Evolutionary conservation across 306 rosid genomes (phyloP).

Genomic region (Sindora glabra): DNA sequence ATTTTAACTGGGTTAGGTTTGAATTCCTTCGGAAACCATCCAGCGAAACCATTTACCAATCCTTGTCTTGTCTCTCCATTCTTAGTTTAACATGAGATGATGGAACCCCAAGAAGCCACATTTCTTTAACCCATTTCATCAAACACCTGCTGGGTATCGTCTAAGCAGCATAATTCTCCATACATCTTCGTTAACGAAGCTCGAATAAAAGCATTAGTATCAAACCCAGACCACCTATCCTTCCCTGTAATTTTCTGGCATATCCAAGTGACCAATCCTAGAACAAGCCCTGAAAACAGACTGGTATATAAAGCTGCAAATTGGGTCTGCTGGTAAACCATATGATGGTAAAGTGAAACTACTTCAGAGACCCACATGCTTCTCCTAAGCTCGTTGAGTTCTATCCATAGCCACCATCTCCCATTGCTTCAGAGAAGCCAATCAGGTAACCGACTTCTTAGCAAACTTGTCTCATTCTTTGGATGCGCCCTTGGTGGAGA

Average conservation of each 20-base stretch:
- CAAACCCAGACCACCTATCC: slow-evolving; percentile 47
- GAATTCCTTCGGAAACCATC: slow-evolving; percentile 52
- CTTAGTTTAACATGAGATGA: slow-evolving; percentile 53
- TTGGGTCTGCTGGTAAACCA: not conserved
- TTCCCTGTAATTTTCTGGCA: slow-evolving; percentile 65
- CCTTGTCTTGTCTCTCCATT: slow-evolving; percentile 50
- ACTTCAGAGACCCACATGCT: too few species aligned
- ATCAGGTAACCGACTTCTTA: too few species aligned
- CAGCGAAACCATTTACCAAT: slow-evolving; percentile 42
- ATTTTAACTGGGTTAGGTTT: slow-evolving; percentile 55
- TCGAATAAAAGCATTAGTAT: slow-evolving; percentile 43
- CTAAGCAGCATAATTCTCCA: slow-evolving; percentile 47
- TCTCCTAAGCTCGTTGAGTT: too few species aligned
- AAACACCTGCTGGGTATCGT: slow-evolving; percentile 52
- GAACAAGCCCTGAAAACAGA: slow-evolving; percentile 64
- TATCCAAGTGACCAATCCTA: slow-evolving; percentile 33
- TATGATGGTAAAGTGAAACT: slow-evolving; percentile 24
- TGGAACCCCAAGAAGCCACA: slow-evolving; percentile 68
- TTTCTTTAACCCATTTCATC: slow-evolving; percentile 59
- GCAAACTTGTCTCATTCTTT: too few species aligned
- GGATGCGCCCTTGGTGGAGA: too few species aligned
- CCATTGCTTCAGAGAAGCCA: too few species aligned
- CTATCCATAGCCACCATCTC: too few species aligned
- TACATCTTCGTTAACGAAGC: slow-evolving; percentile 65
- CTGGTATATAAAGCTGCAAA: slow-evolving; percentile 49